Conservation (phyloP, 345 rosid genomes). For the Acer yangbiense region DNA sequence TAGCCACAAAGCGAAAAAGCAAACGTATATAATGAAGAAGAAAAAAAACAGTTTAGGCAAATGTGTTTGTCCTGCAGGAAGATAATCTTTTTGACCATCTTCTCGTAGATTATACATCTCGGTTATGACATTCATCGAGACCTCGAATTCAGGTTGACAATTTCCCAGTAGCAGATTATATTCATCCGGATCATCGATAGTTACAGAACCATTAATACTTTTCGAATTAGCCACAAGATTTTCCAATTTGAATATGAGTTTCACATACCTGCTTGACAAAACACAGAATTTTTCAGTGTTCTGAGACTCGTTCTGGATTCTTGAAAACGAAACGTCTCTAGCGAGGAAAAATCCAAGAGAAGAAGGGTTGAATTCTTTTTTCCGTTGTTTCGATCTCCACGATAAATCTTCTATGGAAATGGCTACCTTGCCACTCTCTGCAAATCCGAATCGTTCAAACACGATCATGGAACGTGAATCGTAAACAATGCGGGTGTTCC, state of each 20-base stretch:
- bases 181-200: conserved; percentile 32
- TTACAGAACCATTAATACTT: conserved; percentile 25
- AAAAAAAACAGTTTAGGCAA: conserved; percentile 41
- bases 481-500: conserved; percentile 32
- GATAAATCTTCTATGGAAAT: conserved; percentile 35
- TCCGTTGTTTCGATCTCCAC: conserved; percentile 25
- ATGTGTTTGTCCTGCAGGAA: conserved; percentile 47
- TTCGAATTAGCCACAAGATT: conserved; percentile 25
- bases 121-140: conserved; percentile 53
- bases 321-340: conserved; percentile 23
- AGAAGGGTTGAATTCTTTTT: conserved; percentile 29
- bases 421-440: conserved; percentile 31
- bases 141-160: conserved; percentile 46
- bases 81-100: conserved; percentile 41
- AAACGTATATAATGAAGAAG: conserved; percentile 33
- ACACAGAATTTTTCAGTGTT: conserved; percentile 25
- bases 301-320: conserved; percentile 30
- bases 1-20: conserved; percentile 33
- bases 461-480: conserved; percentile 46
- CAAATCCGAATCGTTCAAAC: conserved; percentile 53
- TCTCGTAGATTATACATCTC: conserved; percentile 46
- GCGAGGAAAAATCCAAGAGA: conserved; percentile 50
- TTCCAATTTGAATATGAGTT: conserved; percentile 34
- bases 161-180: conserved; percentile 48
- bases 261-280: conserved; percentile 39